Evolutionary conservation across 2,329 filamentous ascomycete genomes (phyloP), one percentile per base, ranked within the genome.

Genomic region (Paraphaeosphaeria minitans): DNA sequence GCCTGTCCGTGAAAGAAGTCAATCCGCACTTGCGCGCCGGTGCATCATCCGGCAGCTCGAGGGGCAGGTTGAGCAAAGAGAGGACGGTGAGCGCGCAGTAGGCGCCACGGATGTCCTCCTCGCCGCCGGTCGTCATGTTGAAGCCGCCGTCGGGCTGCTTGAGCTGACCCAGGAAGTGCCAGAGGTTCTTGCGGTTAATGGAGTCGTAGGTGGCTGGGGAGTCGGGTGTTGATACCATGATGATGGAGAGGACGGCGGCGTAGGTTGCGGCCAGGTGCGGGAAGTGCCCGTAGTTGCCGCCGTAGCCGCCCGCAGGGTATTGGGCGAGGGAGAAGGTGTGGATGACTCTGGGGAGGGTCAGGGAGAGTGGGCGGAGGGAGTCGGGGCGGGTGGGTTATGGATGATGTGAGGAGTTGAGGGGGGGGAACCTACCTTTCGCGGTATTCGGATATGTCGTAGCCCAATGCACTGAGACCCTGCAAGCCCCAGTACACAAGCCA

Each of bases 401-500:
- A 37, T 22, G n/a, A 27, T 24, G 39, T 22, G 19, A 19, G n/a
- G n/a, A n/a, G 4, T n/a, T n/a, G n/a, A n/a, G 2, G 24, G 21
- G 3, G 24, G 14, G 43, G 19, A 37, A 78, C 82, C 64, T 80
- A 86, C 78, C 85, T 83, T 64, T 89, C 80, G 56, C 89, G 85
- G 76, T 92, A 94, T 56, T 75, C 70, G 8, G 79, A 81, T 41
- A 86, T 77, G 73, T 97, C 91, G 72, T 93, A 87, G 49, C 92
- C 93, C 51, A 99, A 80, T 35, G 93, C 82, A 27, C 84, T 82
- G 64, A 99, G 81, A 2, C 86, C 92, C 35, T 89, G 86, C 55
- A 98, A 81, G 54, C 86, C 90, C 95, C 95, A 99, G 80, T 97
- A 98, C 64, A 97, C 84, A 70, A 97, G 85, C 95, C 95, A 99